Percentiles rank a stretch among this genome's conserved stretches.
These are phyloP conservation scores for Chytridium lagenaria DNA, from an alignment of 371 early-diverging fungal genomes.

Conservation along the genomic window DNA sequence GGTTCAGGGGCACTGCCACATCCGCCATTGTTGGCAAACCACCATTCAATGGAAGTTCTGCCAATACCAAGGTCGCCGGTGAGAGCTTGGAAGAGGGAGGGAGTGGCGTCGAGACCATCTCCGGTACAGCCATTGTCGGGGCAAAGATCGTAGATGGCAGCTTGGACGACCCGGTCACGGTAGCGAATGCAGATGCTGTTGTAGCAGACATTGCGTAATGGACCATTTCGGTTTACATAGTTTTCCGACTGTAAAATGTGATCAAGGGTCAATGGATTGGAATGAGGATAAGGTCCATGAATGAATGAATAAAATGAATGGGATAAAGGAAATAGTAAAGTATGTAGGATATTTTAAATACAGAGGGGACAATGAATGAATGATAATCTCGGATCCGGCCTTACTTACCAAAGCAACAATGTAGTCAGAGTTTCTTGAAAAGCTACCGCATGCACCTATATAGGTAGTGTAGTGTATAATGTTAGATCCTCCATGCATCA, in stretches of 20 bases:
- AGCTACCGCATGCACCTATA: slow-evolving; percentile 15
- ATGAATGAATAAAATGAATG: not conserved
- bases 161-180: not conserved
- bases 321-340: no score
- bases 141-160: not conserved
- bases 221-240: no score
- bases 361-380: no score
- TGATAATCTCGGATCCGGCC: not conserved
- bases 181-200: not conserved
- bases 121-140: not conserved
- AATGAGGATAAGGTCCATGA: not conserved
- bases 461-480: no score
- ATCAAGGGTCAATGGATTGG: no score
- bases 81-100: not conserved
- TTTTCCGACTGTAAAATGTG: no score
- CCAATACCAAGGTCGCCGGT: not conserved
- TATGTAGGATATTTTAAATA: no score
- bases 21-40: not conserved
- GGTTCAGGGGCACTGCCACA: not conserved
- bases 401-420: slow-evolving; percentile 19
- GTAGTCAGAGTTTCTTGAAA: slow-evolving; percentile 1
- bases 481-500: no score
- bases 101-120: not conserved
- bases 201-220: not conserved
- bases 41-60: not conserved